phyloP scores from a whole-genome alignment of 2,329 filamentous ascomycete species.

The Alternaria incomplexa region DNA sequence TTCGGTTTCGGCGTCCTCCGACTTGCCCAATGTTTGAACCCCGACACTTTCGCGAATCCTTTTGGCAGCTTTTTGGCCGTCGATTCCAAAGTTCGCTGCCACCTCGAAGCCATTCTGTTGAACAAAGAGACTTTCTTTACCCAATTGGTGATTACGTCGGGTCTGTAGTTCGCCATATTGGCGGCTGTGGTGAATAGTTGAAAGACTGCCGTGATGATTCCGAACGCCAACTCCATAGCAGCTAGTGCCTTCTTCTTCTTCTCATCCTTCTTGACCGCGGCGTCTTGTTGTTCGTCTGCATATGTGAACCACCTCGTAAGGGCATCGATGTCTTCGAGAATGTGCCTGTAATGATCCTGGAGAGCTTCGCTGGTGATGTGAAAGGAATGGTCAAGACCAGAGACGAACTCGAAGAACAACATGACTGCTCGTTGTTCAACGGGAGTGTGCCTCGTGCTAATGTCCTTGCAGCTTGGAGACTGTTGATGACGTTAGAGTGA shows the following conservation, averaged over 20 bases:
- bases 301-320: not conserved
- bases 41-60: too few relatives aligned
- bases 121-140: too few relatives aligned
- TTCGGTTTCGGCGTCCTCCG: too few relatives aligned
- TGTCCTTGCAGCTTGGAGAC: not conserved
- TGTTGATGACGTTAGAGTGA: not conserved
- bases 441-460: too few relatives aligned
- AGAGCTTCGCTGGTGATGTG: not conserved
- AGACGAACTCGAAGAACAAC: not conserved
- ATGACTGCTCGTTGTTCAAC: not conserved
- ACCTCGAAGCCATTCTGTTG: too few relatives aligned
- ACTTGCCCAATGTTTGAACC: too few relatives aligned
- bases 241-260: not conserved
- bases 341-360: not conserved
- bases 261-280: not conserved
- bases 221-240: not conserved
- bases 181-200: not conserved
- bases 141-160: not conserved
- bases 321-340: not conserved
- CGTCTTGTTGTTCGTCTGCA: not conserved
- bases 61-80: too few relatives aligned
- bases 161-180: not conserved
- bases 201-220: not conserved
- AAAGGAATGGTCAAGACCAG: not conserved
- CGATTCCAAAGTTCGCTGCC: too few relatives aligned